Evolutionary conservation across 306 rosid genomes (phyloP), one percentile per base, ranked within the genome.

Genomic region (Rosa persica): DNA sequence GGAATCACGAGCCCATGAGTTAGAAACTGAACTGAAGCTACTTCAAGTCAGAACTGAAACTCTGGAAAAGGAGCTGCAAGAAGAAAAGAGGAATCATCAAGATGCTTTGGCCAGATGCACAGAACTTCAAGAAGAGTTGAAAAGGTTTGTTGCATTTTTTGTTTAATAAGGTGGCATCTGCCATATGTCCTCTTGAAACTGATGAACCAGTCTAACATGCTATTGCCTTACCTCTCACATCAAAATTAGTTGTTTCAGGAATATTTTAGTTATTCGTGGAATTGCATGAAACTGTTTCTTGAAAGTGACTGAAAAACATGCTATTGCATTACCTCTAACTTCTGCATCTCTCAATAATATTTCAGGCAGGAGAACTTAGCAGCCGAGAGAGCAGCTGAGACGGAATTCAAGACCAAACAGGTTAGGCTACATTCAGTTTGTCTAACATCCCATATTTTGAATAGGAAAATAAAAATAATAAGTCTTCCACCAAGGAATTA

Each of bases 61-160:
- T 60, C 80, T 91, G 70, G 97, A 96, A 73, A 85, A 73, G 73
- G 92, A 91, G 76, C 96, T 96, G 82, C 87, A 86, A 80, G 96
- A 87, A 39, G 98, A 96, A 80, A 91, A 88, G 89, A 82, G 44
- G 75, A 90, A 85, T 83, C 96, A 90, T 80, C 90, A 86, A 73
- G 92, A 88, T 73, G 80, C 93, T 77, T 81, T 91, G 81, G 81
- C 77, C 70, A 90, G 83, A 79, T 90, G 96, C 82, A 85, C 79
- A 78, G 94, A 89, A 78, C 93, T 96, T 72, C 91, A 93, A 83
- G 94, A 89, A 80, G 88, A 90, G 78, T 80, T 96, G 77, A 87
- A 80, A 85, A 90, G 98, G 99, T 96, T 72, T 81, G 90, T 40
- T 58, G 39, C 75, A 66, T 65, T 30, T 39, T 75, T 70, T 57